Conservation (phyloP, 2,329 filamentous ascomycete species). For the Sporothrix inflata region DNA sequence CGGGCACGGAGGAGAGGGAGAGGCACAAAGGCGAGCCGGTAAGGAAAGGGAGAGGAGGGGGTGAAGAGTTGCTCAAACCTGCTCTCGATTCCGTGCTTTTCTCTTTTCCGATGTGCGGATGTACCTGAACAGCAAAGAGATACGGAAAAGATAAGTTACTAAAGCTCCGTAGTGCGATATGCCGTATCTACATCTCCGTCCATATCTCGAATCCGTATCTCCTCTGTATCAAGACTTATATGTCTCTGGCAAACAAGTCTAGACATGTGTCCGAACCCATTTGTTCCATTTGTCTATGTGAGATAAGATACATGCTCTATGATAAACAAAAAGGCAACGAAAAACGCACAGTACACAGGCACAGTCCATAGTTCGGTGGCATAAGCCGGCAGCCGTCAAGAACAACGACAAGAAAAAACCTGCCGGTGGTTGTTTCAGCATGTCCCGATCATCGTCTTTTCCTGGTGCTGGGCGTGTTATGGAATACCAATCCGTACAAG, state of each 20-base stretch:
- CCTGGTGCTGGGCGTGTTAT: conserved; percentile 21
- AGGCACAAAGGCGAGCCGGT: not conserved
- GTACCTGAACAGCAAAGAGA: not conserved
- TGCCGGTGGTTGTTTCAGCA: conserved; percentile 23
- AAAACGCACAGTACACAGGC: not conserved
- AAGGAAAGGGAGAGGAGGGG: not conserved
- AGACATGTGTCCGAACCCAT: not conserved
- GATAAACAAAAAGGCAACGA: not conserved
- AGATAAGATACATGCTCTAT: not conserved
- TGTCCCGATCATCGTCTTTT: conserved; percentile 25
- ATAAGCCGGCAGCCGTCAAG: not conserved
- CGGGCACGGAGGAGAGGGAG: not conserved
- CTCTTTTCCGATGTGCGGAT: not conserved
- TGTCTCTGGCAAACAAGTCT: not conserved
- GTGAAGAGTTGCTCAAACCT: conserved; percentile 1
- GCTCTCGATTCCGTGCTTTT: conserved; percentile 5
- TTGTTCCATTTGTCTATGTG: not conserved
- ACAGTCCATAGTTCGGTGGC: not conserved
- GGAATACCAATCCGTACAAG: not conserved
- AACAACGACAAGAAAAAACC: not conserved
- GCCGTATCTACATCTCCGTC: not conserved
- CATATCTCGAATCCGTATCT: not conserved
- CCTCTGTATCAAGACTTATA: not conserved
- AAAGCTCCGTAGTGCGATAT: not conserved
- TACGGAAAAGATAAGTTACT: not conserved